phyloP scores from a whole-genome alignment of 345 rosid genomes.

The Eucalyptus curtisii region DNA sequence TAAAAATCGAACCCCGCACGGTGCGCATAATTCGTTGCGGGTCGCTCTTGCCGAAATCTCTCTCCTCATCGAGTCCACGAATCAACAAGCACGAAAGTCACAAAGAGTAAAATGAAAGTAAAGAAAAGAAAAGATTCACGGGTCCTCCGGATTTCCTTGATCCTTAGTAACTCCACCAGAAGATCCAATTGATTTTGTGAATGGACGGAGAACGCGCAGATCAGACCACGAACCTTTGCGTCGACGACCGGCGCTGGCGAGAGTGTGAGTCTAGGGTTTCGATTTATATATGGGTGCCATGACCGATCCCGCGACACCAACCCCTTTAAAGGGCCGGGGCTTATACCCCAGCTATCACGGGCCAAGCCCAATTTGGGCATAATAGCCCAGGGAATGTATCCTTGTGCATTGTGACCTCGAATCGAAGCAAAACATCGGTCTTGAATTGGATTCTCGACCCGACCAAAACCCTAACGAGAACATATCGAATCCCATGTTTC shows the following conservation, averaged over 20 bases:
- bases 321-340: not conserved
- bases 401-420: not conserved
- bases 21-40: conserved; percentile 16
- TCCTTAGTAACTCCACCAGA: not conserved
- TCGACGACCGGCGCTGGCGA: not conserved
- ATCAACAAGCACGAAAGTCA: not conserved
- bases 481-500: not conserved
- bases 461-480: not conserved
- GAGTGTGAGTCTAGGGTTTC: not conserved
- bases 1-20: not conserved
- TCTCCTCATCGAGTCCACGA: not conserved
- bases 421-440: not conserved
- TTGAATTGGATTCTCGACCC: not conserved
- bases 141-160: not conserved
- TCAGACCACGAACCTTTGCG: not conserved
- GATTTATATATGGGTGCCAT: not conserved
- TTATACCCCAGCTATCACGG: not conserved
- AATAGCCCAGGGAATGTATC: not conserved
- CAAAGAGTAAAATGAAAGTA: not conserved
- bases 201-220: not conserved
- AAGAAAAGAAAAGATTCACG: not conserved
- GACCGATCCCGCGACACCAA: not conserved
- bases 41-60: conserved; percentile 8
- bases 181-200: not conserved
- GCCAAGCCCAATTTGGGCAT: not conserved